Conservation (phyloP, 257 asterid genomes). For the Prunella vulgaris region DNA sequence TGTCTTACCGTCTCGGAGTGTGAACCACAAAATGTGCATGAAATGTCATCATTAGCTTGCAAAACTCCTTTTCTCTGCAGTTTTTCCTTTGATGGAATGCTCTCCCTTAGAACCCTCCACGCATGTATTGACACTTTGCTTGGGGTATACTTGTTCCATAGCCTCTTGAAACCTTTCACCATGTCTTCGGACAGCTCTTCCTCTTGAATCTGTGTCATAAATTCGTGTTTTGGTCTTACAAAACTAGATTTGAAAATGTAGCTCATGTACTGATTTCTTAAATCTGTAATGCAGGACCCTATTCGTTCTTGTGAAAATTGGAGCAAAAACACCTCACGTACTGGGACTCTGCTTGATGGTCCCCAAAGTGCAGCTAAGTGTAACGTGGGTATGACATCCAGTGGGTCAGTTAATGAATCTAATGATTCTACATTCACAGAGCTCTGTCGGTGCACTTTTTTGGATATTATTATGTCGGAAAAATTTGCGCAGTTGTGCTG, state of each 20-base stretch:
- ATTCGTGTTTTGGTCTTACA: not conserved
- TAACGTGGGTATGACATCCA: slow-evolving; percentile 13
- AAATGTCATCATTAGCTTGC: too few species aligned
- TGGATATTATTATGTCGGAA: slow-evolving; percentile 54
- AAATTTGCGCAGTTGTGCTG: slow-evolving; percentile 57
- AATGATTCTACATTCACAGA: slow-evolving; percentile 34
- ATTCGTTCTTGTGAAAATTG: slow-evolving; percentile 12
- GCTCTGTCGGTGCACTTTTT: slow-evolving; percentile 42
- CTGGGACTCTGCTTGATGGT: slow-evolving; percentile 17
- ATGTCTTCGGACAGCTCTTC: too few species aligned
- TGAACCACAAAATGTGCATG: too few species aligned
- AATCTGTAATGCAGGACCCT: slow-evolving; percentile 12
- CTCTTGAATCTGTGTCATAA: too few species aligned
- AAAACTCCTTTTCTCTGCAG: too few species aligned
- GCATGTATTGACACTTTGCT: too few species aligned
- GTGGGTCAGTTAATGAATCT: slow-evolving; percentile 17
- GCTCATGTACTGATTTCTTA: not conserved
- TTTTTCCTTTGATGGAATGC: too few species aligned
- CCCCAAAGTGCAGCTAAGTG: slow-evolving; percentile 15
- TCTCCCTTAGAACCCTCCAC: too few species aligned
- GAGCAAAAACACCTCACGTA: slow-evolving; percentile 15
- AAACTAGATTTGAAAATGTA: not conserved
- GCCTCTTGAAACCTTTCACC: too few species aligned
- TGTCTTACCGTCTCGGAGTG: too few species aligned
- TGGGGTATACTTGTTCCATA: too few species aligned